phyloP scores from a whole-genome alignment of 2,329 filamentous ascomycete genomes.

The Paracoccidioides lutzii region DNA sequence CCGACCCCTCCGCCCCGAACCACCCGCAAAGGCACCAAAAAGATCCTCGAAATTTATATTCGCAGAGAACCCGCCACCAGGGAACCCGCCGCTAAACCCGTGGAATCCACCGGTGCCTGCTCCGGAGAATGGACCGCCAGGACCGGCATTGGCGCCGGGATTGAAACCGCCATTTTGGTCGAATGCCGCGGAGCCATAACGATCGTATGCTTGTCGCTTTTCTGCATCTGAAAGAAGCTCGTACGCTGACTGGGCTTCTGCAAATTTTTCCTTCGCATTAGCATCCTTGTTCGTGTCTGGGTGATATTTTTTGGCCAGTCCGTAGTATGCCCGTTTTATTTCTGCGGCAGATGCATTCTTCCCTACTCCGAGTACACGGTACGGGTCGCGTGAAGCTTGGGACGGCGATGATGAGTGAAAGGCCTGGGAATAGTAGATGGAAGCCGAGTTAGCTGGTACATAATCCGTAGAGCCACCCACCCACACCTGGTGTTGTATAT shows the following conservation, averaged over 20 bases:
- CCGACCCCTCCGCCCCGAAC: slow-evolving; percentile 39
- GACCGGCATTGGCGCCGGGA: slow-evolving; percentile 47
- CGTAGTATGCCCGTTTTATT: slow-evolving; percentile 98
- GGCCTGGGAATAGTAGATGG: slow-evolving; percentile 15
- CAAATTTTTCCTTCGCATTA: slow-evolving; percentile 86
- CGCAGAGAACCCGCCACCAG: slow-evolving; percentile 54
- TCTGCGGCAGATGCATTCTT: slow-evolving; percentile 71
- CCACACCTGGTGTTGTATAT: no score
- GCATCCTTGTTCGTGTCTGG: slow-evolving; percentile 96
- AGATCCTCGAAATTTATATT: slow-evolving; percentile 96
- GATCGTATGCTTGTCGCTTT: slow-evolving; percentile 85
- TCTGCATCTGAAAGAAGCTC: slow-evolving; percentile 84
- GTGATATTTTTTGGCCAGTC: slow-evolving; percentile 92
- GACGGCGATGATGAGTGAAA: slow-evolving; percentile 41
- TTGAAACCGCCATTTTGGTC: slow-evolving; percentile 62
- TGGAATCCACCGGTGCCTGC: slow-evolving; percentile 46
- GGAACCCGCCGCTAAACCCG: slow-evolving; percentile 43
- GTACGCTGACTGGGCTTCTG: slow-evolving; percentile 85
- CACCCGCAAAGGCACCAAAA: slow-evolving; percentile 69
- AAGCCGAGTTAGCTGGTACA: background rate
- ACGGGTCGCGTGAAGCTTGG: slow-evolving; percentile 69
- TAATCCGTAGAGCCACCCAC: no score
- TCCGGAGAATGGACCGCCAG: slow-evolving; percentile 43
- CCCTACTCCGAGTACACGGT: slow-evolving; percentile 69
- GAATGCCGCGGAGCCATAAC: slow-evolving; percentile 71